Evolutionary conservation across 371 early-diverging fungal genomes (phyloP).

Genomic region (Mucor irregularis): DNA sequence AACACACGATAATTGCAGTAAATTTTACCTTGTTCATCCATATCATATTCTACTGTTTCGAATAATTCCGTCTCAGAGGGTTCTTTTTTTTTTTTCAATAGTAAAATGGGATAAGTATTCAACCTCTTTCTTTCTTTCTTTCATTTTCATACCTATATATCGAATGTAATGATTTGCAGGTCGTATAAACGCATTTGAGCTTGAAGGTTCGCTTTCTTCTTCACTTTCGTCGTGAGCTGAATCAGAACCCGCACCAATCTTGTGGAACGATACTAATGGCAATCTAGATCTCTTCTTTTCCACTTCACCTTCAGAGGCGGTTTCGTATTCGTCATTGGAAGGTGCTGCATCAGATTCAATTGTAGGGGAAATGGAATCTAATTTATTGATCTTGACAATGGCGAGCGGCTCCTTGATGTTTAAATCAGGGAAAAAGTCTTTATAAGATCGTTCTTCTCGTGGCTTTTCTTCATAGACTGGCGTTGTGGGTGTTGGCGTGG

Average conservation of each 20-base stretch:
- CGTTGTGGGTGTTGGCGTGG: neutral
- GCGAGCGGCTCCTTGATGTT: slow-evolving; percentile 54
- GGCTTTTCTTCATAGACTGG: slow-evolving; percentile 40
- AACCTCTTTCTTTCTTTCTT: neutral
- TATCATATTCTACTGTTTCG: slow-evolving; percentile 90
- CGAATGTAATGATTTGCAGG: slow-evolving; percentile 64
- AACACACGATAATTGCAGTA: too few relatives aligned
- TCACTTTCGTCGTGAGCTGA: neutral
- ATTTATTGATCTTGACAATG: slow-evolving; percentile 30
- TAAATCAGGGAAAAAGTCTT: slow-evolving; percentile 82
- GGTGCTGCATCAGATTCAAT: neutral
- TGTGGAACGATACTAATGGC: slow-evolving; percentile 7
- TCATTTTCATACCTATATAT: slow-evolving; percentile 57
- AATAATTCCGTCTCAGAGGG: slow-evolving; percentile 82
- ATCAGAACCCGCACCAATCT: neutral
- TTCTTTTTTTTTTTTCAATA: slow-evolving; percentile 59
- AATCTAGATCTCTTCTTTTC: neutral
- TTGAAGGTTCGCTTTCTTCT: too few relatives aligned
- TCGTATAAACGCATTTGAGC: slow-evolving; percentile 36
- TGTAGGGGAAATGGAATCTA: too few relatives aligned
- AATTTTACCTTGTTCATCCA: slow-evolving; percentile 95
- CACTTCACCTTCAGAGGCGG: slow-evolving; percentile 2
- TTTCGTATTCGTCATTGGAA: slow-evolving; percentile 11
- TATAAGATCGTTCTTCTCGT: slow-evolving; percentile 82
- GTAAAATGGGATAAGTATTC: neutral